Evolutionary conservation across 208 protist genomes (phyloP).

Genomic region (Leishmania martiniquensis): DNA sequence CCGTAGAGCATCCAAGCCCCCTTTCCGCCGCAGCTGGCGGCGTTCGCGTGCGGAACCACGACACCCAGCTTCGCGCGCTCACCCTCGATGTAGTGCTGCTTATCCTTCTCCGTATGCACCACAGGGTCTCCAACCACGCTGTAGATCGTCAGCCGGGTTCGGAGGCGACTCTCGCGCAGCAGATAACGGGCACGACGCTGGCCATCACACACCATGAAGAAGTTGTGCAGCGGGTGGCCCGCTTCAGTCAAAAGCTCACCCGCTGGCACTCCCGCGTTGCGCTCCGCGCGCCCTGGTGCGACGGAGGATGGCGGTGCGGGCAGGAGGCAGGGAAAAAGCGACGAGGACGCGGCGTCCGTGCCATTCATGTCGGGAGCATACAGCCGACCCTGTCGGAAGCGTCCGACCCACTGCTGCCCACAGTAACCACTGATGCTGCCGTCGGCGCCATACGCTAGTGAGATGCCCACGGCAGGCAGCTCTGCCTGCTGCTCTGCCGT

Average conservation of each 20-base stretch:
- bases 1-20: slow-evolving; percentile 49
- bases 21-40: slow-evolving; percentile 2
- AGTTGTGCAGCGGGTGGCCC: slow-evolving; percentile 60
- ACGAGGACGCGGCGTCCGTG: not conserved
- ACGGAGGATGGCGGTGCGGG: slow-evolving; percentile 4
- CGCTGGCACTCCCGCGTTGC: slow-evolving; percentile 1
- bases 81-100: slow-evolving; percentile 46
- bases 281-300: not conserved
- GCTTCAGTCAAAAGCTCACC: slow-evolving; percentile 66
- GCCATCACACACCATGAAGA: slow-evolving; percentile 61
- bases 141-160: slow-evolving; percentile 50
- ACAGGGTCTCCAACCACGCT: slow-evolving; percentile 41
- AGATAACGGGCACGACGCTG: slow-evolving; percentile 55
- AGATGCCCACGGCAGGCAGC: slow-evolving; percentile 20
- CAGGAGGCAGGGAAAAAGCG: not conserved
- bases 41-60: slow-evolving; percentile 37
- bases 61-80: slow-evolving; percentile 45
- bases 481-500: not conserved
- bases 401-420: slow-evolving; percentile 29
- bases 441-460: slow-evolving; percentile 35
- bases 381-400: slow-evolving; percentile 23
- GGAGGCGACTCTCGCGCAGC: slow-evolving; percentile 56
- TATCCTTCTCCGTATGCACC: slow-evolving; percentile 42
- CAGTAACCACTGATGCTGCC: slow-evolving; percentile 39
- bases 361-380: slow-evolving; percentile 8